Evolutionary conservation across 257 asterid species (phyloP), one percentile per base, ranked within the genome.

Genomic region (Paulownia fortunei): DNA sequence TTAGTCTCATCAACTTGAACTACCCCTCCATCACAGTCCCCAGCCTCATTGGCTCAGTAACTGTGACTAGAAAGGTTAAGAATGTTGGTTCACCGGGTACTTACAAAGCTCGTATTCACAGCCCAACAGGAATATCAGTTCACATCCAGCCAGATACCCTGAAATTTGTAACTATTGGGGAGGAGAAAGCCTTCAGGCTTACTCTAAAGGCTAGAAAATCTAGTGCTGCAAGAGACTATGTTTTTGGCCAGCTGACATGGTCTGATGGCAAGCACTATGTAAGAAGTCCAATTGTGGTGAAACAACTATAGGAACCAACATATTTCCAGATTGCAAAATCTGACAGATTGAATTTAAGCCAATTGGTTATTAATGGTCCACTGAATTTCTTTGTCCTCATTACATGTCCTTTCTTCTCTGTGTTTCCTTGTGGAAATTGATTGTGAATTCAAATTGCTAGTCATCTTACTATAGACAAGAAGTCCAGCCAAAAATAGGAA

Each of bases 21-120:
- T 86, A 88, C 62, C 96, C 97, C 2, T 84, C 97, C 27, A 90
- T 92, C 86, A 83, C 94, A 1, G 89, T 92, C 51, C 92, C 95
- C 0, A 68, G 61, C 12, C 88, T 88, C 79, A 67, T 34, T 4
- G 86, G 73, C 15, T 67, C 91, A 0, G 74, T 82, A 18, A 88
- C 87, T 0, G 89, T 90, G 69, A 80, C 72, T 4, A 80, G 95
- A 65, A 88, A 81, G 5, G 71, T 90, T n/a, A 90, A 86, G 87
- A 90, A 88, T 72, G 95, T 90, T 1, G 95, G 95, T 2, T 36
- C 62, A 8, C 90, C 89, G 12, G 92, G 80, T 9, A 86, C 82
- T 3, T 90, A 90, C 70, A 78, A 12, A 8, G 89, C 86, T 21
- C 79, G 79, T 10, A 27, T 86, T 3, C 83, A 36, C 27, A 63